phyloP scores from a whole-genome alignment of 108 stramenopile genomes.

The Cyclotella cryptica region DNA sequence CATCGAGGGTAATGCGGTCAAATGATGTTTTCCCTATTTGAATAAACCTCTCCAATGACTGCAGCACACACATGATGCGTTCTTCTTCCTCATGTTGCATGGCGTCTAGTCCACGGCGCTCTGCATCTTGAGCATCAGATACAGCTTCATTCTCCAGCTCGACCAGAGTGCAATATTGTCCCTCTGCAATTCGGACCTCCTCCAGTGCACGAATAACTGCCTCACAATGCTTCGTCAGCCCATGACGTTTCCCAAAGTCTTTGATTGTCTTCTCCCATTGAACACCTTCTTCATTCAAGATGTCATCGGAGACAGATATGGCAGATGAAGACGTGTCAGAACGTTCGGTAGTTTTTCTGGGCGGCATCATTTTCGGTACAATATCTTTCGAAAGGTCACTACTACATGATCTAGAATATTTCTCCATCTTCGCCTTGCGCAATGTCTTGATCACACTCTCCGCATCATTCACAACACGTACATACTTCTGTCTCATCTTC shows the following conservation, averaged over 20 bases:
- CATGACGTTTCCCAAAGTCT: constrained; percentile 32
- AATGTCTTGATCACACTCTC: constrained; percentile 38
- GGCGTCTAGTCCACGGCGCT: constrained; percentile 58
- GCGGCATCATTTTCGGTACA: too few relatives aligned
- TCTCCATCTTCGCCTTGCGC: constrained; percentile 11
- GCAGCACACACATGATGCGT: constrained; percentile 56
- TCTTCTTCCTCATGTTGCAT: constrained; percentile 65
- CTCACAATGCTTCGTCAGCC: constrained; percentile 30
- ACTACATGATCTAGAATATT: too few relatives aligned
- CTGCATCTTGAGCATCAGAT: constrained; percentile 47
- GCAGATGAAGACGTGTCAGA: constrained; percentile 10
- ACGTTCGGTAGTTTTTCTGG: background rate
- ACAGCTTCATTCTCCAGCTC: constrained; percentile 62
- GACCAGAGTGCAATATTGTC: constrained; percentile 51
- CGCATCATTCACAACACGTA: constrained; percentile 30
- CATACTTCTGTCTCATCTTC: constrained; percentile 35
- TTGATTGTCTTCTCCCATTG: constrained; percentile 41
- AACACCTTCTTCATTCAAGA: background rate
- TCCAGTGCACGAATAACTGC: constrained; percentile 32
- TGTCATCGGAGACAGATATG: too few relatives aligned
- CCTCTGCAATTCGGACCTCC: constrained; percentile 43
- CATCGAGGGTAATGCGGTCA: constrained; percentile 41
- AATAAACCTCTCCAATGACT: constrained; percentile 42
- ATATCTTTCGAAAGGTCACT: too few relatives aligned
- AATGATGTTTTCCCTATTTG: constrained; percentile 40